These are phyloP conservation scores for Populus simonii DNA, from an alignment of 345 rosid species.

Conservation along the genomic window DNA sequence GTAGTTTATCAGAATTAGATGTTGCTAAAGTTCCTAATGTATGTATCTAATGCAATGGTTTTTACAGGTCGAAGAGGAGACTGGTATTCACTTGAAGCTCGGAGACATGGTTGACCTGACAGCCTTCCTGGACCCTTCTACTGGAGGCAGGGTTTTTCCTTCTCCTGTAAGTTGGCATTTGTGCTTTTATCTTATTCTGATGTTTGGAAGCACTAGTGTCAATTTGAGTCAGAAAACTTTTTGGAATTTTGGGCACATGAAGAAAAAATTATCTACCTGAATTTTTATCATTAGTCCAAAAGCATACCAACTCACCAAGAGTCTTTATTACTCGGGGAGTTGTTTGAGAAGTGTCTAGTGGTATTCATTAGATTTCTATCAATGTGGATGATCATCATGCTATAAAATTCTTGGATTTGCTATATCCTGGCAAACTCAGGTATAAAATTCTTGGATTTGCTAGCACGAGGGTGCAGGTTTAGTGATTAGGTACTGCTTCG, in stretches of 20 bases:
- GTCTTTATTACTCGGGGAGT: neutral
- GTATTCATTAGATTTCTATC: too few relatives aligned
- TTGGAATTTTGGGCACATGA: neutral
- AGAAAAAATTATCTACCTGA: neutral
- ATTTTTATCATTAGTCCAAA: neutral
- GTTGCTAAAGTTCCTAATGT: neutral
- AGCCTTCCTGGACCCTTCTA: conserved; percentile 69
- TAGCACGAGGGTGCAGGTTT: too few relatives aligned
- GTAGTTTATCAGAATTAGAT: neutral
- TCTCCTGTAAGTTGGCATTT: conserved; percentile 56
- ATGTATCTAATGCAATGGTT: neutral
- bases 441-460: too few relatives aligned
- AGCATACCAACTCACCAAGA: neutral
- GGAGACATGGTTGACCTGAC: conserved; percentile 88
- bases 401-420: too few relatives aligned
- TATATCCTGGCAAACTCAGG: too few relatives aligned
- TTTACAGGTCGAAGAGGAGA: conserved; percentile 83
- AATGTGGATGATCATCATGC: too few relatives aligned
- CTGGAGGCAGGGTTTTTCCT: conserved; percentile 63
- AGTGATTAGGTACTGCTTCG: too few relatives aligned
- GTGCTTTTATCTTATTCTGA: neutral
- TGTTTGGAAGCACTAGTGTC: neutral
- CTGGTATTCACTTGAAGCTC: conserved; percentile 60
- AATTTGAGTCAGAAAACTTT: neutral
- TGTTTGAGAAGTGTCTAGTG: neutral